Base-by-base conservation (phyloP, 2,329 filamentous ascomycete species). In the Dryadomyces quercus-mongolicae region DNA sequence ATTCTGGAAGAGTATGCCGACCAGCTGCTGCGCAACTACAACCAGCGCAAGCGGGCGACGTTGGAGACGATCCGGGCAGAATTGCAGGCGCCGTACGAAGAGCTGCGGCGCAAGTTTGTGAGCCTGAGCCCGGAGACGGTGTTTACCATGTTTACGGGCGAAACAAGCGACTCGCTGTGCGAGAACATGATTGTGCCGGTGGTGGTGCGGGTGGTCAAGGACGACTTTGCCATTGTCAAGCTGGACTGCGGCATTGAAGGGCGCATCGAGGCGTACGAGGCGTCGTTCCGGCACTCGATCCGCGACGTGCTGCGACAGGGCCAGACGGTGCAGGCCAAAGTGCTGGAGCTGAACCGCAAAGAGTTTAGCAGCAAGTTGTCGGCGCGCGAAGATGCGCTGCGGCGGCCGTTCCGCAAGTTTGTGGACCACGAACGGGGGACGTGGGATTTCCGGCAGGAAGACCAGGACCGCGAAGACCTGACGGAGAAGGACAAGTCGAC, bases 1-100 rank as follows among this genome's bases (percentile, higher is more conserved):
- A 90, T 96, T 57, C 76, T 98, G 4, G 93, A 98, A 68, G 90
- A 97, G 68, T 98, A 98, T 64, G 93, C 93, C 0, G 89, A 95
- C 64, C 92, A 98, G 72, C 76, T 98, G 59, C 87, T 96, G 72
- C 85, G 81, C 60, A 94, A 95, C 62, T 91, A 95, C 66, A 90
- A 89, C 62, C 91, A 96, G 67, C 84, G 87, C 60, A 98, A 98
- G 74, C 88, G 93, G 55, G 92, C 92, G 1, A 98, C 93, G 1
- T 77, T 98, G 13, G 93, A 98, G 69, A 95, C 90, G 0, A 98
- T 98, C 64, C 87, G 93, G 58, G 91, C 89, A 16, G 93, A 98
- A 69, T 74, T 98, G 51, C 87, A 93, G 63, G 84, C 86, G 20
- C 91, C 93, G 0, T 98, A 95, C 66, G 93, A 98, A 70, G 93